Percentiles rank a stretch among this genome's conserved stretches.
Evolutionary conservation across 768 basidiomycete species (phyloP).

Genomic region (Hirschioporus abietinus): DNA sequence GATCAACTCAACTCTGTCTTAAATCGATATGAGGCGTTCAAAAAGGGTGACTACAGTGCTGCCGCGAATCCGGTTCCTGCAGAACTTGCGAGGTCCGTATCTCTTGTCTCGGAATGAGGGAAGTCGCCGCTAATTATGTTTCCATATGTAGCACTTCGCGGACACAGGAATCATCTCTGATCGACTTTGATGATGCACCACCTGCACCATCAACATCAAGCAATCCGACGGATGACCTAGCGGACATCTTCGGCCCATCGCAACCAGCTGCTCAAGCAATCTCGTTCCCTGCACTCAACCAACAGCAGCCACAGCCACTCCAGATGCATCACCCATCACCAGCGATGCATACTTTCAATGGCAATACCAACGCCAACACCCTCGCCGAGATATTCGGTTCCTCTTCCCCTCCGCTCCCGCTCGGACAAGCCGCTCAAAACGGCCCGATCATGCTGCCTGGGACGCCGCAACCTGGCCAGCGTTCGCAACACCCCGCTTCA

Average conservation of each 20-base stretch:
- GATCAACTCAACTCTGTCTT: conserved; percentile 96
- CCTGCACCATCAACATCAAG: conserved; percentile 14
- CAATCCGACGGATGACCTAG: conserved; percentile 48
- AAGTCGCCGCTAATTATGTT: neutral
- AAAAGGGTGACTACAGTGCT: conserved; percentile 77
- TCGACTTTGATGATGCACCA: conserved; percentile 67
- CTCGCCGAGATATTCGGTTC: conserved; percentile 12
- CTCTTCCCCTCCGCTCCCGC: conserved; percentile 10
- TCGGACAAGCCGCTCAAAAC: conserved; percentile 22
- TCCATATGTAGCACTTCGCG: neutral
- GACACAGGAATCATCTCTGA: conserved; percentile 46
- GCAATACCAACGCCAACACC: conserved; percentile 24
- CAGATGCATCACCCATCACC: neutral
- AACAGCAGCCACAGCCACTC: conserved; percentile 5
- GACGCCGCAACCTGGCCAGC: conserved; percentile 29
- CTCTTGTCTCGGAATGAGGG: neutral
- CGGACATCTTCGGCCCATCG: conserved; percentile 46
- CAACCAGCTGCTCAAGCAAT: conserved; percentile 4
- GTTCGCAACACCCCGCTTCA: conserved; percentile 6
- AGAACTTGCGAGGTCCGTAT: conserved; percentile 36
- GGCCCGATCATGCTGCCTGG: conserved; percentile 40
- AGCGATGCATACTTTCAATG: neutral
- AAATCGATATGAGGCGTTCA: conserved; percentile 87
- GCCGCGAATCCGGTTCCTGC: conserved; percentile 65
- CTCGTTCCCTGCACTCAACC: neutral